These are phyloP conservation scores for Sherardia arvensis DNA, from an alignment of 257 asterid species.

Conservation along the genomic window DNA sequence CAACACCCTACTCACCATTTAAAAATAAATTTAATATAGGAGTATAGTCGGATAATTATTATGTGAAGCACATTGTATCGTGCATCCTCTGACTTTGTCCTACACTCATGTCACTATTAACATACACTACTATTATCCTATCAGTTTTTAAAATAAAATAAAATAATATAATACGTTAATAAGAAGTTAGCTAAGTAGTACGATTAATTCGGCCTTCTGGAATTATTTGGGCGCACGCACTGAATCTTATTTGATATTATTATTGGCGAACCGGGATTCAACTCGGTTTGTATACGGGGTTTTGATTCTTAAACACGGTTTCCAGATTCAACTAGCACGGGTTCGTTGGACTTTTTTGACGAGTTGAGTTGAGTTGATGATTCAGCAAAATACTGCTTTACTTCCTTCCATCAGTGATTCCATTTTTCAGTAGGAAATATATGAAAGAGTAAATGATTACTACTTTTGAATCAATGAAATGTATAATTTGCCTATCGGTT, in stretches of 20 bases:
- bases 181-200: too few relatives aligned
- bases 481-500: too few relatives aligned
- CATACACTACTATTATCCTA: neutral
- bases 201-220: neutral
- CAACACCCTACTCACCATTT: too few relatives aligned
- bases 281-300: neutral
- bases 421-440: too few relatives aligned
- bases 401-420: neutral
- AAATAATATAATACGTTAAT: neutral
- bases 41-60: neutral
- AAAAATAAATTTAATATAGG: too few relatives aligned
- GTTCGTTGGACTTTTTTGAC: neutral
- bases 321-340: conserved; percentile 13
- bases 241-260: neutral
- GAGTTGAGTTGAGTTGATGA: neutral
- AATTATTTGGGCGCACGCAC: neutral
- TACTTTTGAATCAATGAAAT: too few relatives aligned
- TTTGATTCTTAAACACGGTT: conserved; percentile 11
- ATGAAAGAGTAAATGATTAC: too few relatives aligned
- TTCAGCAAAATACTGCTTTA: neutral
- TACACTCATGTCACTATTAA: neutral
- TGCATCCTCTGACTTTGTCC: neutral
- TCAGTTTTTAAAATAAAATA: neutral
- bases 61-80: neutral
- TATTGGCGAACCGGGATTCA: neutral